Evolutionary conservation across 129 eudicot genomes (phyloP).

Genomic region (Silybum marianum): DNA sequence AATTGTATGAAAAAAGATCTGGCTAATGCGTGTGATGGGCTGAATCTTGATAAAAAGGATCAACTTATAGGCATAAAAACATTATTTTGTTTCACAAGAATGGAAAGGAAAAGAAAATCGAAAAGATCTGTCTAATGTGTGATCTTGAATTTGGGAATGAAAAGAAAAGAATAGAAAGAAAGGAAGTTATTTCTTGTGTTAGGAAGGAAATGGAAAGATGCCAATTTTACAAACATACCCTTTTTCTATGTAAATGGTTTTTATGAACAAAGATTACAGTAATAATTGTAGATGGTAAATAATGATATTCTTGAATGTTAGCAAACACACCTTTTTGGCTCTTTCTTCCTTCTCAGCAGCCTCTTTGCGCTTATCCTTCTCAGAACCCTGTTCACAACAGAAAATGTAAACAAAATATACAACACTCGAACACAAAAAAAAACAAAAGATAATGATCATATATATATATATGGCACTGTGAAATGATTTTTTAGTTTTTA

Average conservation of each 20-base stretch:
- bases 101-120: too few species aligned
- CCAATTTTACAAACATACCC: not conserved
- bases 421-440: not conserved
- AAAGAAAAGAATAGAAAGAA: too few species aligned
- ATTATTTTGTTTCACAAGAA: too few species aligned
- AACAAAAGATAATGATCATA: not conserved
- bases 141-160: too few species aligned
- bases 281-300: not conserved
- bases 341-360: slow-evolving; percentile 41
- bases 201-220: not conserved
- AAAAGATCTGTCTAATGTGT: too few species aligned
- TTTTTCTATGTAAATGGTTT: not conserved
- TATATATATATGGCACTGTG: not conserved
- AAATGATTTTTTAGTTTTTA: slow-evolving; percentile 13
- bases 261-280: not conserved
- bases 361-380: slow-evolving; percentile 43
- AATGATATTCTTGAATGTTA: not conserved
- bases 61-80: too few species aligned
- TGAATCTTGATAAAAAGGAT: too few species aligned
- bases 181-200: too few species aligned
- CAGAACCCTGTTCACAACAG: slow-evolving; percentile 37
- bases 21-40: too few species aligned
- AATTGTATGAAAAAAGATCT: too few species aligned
- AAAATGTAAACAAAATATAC: not conserved
- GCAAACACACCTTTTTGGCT: slow-evolving; percentile 43